Evolutionary conservation across 2,329 filamentous ascomycete species (phyloP), one percentile per base, ranked within the genome.

Genomic region (Pseudogymnoascus sp.): DNA sequence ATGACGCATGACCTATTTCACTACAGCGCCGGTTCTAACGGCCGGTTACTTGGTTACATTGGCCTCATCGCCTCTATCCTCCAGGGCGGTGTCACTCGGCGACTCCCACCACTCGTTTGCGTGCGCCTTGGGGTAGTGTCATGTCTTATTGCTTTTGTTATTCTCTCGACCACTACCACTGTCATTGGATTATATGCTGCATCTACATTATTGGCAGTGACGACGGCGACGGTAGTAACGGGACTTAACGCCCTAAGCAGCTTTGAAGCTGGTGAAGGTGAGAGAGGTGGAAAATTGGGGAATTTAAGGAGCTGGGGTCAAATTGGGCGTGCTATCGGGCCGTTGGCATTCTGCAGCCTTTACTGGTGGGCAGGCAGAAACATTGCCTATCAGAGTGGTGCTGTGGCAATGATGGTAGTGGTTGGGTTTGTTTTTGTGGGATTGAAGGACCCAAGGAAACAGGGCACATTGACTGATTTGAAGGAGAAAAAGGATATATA

Each of bases 311-410:
- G 82, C 68, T 87, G 81, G 87, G 93, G 95, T 5, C 95, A 99
- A 79, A 83, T 93, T 3, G 95, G 95, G 2, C 84, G 95, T 35
- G 91, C 93, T 0, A 75, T 96, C 10, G 95, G 95, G 0, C 95
- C 95, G 0, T 75, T 99, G 4, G 77, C 96, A 37, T 99, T 99
- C 73, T 98, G 95, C 66, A 91, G 91, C 59, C 80, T 99, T 63
- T 99, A 99, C 78, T 99, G 95, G 95, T 99, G 95, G 95, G 93
- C 91, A 6, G 95, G 95, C 0, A 82, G 95, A 56, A 89, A 96
- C 72, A 82, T 87, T 10, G 95, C 95, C 2, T 99, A 98, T 75
- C 81, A 80, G 1, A 82, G 91, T 70, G 95, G 95, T 3, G 89
- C 91, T 0, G 81, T 84, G 11, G 92, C 91, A 4, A 96, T 98